A percentile compares a stretch with the other conserved stretches of the same genome.
Conservation (phyloP, 352 stramenopile genomes). For the Phytophthora fragariae region DNA sequence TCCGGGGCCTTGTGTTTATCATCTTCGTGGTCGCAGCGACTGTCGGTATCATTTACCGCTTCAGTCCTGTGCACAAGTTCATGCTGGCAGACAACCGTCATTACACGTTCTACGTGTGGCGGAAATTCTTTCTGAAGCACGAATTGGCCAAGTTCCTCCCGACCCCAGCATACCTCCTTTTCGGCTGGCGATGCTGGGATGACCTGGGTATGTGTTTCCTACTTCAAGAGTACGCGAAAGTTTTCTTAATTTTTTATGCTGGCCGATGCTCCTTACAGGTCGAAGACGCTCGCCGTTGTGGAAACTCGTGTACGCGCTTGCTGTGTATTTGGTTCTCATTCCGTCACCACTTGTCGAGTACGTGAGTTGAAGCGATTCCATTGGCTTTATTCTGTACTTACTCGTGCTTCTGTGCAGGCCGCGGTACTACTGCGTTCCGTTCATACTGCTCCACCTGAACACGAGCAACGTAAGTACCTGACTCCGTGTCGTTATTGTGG, state of each 20-base stretch:
- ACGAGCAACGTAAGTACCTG: slow-evolving; percentile 59
- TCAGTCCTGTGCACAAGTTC: slow-evolving; percentile 91
- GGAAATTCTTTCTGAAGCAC: slow-evolving; percentile 87
- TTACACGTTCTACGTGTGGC: slow-evolving; percentile 94
- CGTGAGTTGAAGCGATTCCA: slow-evolving; percentile 22
- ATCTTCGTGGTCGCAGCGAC: slow-evolving; percentile 20
- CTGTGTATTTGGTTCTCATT: slow-evolving; percentile 83
- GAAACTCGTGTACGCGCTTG: slow-evolving; percentile 76
- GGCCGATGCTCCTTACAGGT: slow-evolving; percentile 36
- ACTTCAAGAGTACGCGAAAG: not conserved
- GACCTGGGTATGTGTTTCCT: slow-evolving; percentile 57
- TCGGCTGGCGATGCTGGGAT: slow-evolving; percentile 67
- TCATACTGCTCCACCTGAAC: slow-evolving; percentile 82
- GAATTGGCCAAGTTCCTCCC: slow-evolving; percentile 73
- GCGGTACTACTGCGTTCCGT: slow-evolving; percentile 86
- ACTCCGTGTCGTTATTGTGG: not conserved
- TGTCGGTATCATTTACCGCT: slow-evolving; percentile 57
- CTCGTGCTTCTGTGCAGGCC: slow-evolving; percentile 42
- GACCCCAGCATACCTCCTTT: slow-evolving; percentile 65
- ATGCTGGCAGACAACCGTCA: slow-evolving; percentile 93
- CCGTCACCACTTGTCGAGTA: slow-evolving; percentile 91
- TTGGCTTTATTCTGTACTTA: not conserved
- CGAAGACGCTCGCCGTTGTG: slow-evolving; percentile 72
- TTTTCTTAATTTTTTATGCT: not conserved
- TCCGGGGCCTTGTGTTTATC: slow-evolving; percentile 48